Evolutionary conservation across 805 yeast genomes (phyloP).

Genomic region (Pichia pseudocactophila): DNA sequence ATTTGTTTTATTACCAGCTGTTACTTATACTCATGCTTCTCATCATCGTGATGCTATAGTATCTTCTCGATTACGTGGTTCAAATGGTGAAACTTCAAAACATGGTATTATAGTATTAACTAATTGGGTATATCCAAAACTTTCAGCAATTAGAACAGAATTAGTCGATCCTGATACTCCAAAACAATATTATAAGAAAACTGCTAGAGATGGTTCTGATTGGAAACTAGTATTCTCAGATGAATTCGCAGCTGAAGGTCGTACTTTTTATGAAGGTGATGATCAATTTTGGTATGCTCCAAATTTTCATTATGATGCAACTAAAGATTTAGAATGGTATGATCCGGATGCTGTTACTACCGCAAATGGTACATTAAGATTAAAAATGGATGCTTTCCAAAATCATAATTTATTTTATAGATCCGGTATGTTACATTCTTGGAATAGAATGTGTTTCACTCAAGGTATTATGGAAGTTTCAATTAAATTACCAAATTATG

Average conservation of each 20-base stretch:
- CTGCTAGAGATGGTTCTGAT: conserved; percentile 47
- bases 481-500: conserved; percentile 71
- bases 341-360: conserved; percentile 86
- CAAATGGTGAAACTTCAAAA: background rate
- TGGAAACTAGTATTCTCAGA: conserved; percentile 84
- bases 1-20: conserved; percentile 72
- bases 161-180: conserved; percentile 73
- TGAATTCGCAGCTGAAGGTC: conserved; percentile 83
- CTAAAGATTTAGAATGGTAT: conserved; percentile 90
- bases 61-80: background rate
- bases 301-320: conserved; percentile 77
- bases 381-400: conserved; percentile 73
- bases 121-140: conserved; percentile 45
- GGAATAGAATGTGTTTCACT: conserved; percentile 88
- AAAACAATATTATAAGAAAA: conserved; percentile 32
- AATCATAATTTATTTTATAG: conserved; percentile 76
- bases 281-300: conserved; percentile 89
- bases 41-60: conserved; percentile 12
- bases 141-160: conserved; percentile 50
- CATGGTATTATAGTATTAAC: conserved; percentile 29
- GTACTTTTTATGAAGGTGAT: conserved; percentile 84
- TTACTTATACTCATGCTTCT: conserved; percentile 71
- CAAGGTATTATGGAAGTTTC: conserved; percentile 75
- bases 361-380: conserved; percentile 54
- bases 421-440: conserved; percentile 85